Conservation (phyloP, 2,329 filamentous ascomycete species). For the Thermomyces lanuginosus region DNA sequence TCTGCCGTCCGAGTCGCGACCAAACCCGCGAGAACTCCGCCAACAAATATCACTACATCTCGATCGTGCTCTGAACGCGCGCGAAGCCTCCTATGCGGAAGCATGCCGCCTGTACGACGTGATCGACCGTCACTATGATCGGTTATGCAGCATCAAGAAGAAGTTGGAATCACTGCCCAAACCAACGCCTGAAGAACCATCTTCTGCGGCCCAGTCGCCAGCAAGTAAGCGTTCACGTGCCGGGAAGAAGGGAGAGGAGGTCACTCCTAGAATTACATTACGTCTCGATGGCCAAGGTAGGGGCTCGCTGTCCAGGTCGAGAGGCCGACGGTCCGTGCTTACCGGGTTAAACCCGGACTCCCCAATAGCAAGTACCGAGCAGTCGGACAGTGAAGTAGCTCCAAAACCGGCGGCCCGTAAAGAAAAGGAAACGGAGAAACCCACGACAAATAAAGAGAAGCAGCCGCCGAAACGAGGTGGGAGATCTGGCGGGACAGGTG, state of each 20-base stretch:
- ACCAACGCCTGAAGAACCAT: constrained; percentile 44
- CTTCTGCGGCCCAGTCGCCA: constrained; percentile 13
- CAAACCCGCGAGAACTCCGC: constrained; percentile 37
- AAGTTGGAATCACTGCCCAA: constrained; percentile 47
- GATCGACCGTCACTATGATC: constrained; percentile 40
- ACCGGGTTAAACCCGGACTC: constrained; percentile 27
- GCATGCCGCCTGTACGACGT: constrained; percentile 41
- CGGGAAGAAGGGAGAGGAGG: constrained; percentile 22
- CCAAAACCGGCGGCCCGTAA: constrained; percentile 4
- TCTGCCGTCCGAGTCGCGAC: constrained; percentile 31
- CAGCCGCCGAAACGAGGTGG: too few relatives aligned
- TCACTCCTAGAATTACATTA: constrained; percentile 25
- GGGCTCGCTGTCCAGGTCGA: constrained; percentile 17
- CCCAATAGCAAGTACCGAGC: constrained; percentile 31
- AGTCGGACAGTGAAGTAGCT: constrained; percentile 26
- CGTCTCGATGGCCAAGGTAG: constrained; percentile 19
- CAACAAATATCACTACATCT: constrained; percentile 40
- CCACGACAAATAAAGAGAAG: constrained; percentile 28
- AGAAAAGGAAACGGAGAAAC: constrained; percentile 3
- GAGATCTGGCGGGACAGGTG: too few relatives aligned
- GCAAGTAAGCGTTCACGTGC: constrained; percentile 23
- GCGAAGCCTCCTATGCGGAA: constrained; percentile 41
- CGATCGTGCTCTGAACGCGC: constrained; percentile 37
- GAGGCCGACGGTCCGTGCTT: constrained; percentile 21
- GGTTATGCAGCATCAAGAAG: constrained; percentile 42